Base-by-base conservation (phyloP, 768 basidiomycete species). In the Kwoniella dejecticola region DNA sequence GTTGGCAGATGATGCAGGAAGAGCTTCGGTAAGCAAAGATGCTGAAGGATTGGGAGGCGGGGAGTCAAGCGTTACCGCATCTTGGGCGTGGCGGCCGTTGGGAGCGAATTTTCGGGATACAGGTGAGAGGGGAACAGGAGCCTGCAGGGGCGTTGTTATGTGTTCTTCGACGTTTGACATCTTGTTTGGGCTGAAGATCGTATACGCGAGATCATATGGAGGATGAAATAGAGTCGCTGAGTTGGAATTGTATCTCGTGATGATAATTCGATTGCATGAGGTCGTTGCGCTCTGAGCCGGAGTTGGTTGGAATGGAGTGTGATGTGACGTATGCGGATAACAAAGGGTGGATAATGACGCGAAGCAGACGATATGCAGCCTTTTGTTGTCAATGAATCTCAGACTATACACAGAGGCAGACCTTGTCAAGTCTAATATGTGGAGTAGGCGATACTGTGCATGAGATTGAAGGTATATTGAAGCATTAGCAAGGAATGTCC, bases 91-190 rank as follows among this genome's bases (percentile, higher is more conserved):
- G 10, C 17, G 29, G 33, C 24, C 31, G 46, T 5, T 31, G 4
- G 13, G 31, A 8, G 31, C 12, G 19, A 45, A 21, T 36, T 48
- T 53, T 47, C 49, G 50, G 4, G 61, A 31, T 29, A 57, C 50
- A 13, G 60, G 58, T 4, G 60, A 60, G 17, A 59, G 52, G 8
- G 60, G 52, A 7, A 62, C 60, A 19, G 60, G 45, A 11, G 50
- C 45, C 7, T 40, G 52, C 19, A 41, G 1, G 15, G 59, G 56
- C 15, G 53, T 30, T 21, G n/a, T 30, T n/a, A 53, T 13, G 0
- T 12, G 33, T 21, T 19, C 36, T 27, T 53, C 52, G 36, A 29
- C 4, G 17, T 47, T 21, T 27, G 57, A 52, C 57, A 59, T 59
- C 15, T 11, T 33, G 33, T 21, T 30, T 13, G n/a, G 7, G 29